Base-by-base conservation (phyloP, 306 rosid species). In the Glycine latifolia region DNA sequence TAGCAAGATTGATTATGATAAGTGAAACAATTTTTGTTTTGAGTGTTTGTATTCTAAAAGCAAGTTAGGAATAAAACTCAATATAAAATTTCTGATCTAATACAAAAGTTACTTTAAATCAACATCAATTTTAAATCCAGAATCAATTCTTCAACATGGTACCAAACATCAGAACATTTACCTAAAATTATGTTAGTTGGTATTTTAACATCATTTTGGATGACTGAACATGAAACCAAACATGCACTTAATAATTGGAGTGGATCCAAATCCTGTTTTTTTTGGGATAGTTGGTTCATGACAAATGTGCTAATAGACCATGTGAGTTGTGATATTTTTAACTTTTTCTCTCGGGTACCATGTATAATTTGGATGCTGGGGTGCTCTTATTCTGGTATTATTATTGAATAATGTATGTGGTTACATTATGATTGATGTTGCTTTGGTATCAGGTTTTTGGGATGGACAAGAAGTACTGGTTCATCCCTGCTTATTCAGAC, bases 401-500 rank as follows among this genome's bases (percentile, higher is more conserved):
- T 39, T 8, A 39, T 31, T 31, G 44, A 15, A 60, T 44, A 7
- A 61, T 31, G 10, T 14, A 58, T 31, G 62, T 20, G 66, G 76
- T 52, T 41, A 71, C 54, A 52, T 20, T 54, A 15, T 67, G 79
- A 37, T 71, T 54, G 33, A 15, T 86, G 79, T 62, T 68, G 72
- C 13, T 58, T 66, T 70, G 67, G n/a, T 41, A 46, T 71, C 87
- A 96, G 99, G 99, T 96, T 13, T 96, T 96, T 77, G 99, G 99
- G 46, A 81, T 86, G 76, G 97, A 94, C 87, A 92, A 89, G 88
- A 86, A 78, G 54, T 96, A 92, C 91, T 96, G 99, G 99, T 85
- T 92, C 78, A 84, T 96, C 85, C 99, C 99, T 11, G 91, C 94
- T 43, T 96, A 96, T 84, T 92, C 97, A 3, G 99, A 94, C 50